Base-by-base conservation (phyloP, 1,284 basidiomycete genomes). In the Cryptococcus floricola region DNA sequence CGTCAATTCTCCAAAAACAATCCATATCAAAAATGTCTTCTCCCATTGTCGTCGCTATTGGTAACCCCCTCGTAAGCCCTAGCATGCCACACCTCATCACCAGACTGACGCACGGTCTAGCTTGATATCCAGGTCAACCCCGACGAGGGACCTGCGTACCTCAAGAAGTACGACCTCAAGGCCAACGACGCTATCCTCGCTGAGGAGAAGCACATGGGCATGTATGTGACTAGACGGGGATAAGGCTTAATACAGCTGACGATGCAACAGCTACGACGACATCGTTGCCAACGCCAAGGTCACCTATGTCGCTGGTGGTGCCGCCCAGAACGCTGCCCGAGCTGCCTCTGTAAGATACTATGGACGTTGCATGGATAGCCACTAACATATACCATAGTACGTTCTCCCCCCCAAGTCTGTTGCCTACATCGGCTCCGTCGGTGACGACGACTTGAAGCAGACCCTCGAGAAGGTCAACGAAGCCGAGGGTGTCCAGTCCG, bases 161-260 rank as follows among this genome's bases (percentile, higher is more conserved):
- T 98, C 56, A 81, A 88, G 68, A 98, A 97, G 79, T 99, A 98
- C 77, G 83, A 79, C 61, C 84, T 98, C 73, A 92, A 93, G 77
- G 80, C 93, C 53, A 97, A 99, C 82, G 92, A 98, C 76, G 95
- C 96, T 54, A 94, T 98, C 75, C 85, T 98, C 57, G 96, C 93
- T 25, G 89, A 88, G 67, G 87, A 87, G 57, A 89, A 93, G 79
- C 95, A 98, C 69, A 80, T 82, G 60, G 81, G 85, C 42, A 86
- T 96, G 91, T 93, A 70, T 69, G 84, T 39, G 5, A 42, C 19
- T 76, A 46, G 39, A 44, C 7, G 19, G 14, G 45, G 13, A 18
- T 28, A 3, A 16, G 19, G 18, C 42, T 19, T 18, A 14, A 52
- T 25, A 2, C 43, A 44, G 34, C 58, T 56, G 43, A 60, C 18